Base-by-base conservation (phyloP, 2,329 filamentous ascomycete species). In the Aureobasidium sp. region DNA sequence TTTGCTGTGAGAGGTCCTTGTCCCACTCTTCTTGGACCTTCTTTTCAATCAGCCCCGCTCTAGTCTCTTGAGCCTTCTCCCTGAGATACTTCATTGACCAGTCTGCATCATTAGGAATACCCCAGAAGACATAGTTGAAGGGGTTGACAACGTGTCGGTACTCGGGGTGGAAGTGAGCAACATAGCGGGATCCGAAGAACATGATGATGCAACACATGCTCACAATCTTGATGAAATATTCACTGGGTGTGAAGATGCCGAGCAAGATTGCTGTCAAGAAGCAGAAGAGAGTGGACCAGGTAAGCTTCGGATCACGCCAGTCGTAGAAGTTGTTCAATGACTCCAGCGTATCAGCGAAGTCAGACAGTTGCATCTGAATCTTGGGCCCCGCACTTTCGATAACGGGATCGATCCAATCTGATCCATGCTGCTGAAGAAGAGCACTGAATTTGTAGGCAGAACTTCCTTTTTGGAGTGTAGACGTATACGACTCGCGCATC, bases 341-440 rank as follows among this genome's bases (percentile, higher is more conserved):
- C 60, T 76, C 74, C 25, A 76, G 64, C 54, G 75, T 67, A 51
- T 72, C 68, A 32, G 72, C 73, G 32, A 76, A 53, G 63, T 76
- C 74, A 30, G 69, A 66, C 7, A 76, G 59, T 59, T 76, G 72
- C 27, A 74, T 62, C 59, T 76, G 73, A n/a, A 72, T 63, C n/a
- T 67, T 68, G 3, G 74, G 74, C 7, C 73, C 73, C 2, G 73
- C 50, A 10, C 72, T 67, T 13, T 76, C 69, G 13, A 75, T 63
- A 9, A 75, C 49, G 4, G 73, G 73, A 50, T 74, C 72, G 14
- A 76, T 63, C 74, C 74, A 76, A 32, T 74, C 66, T 32, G 66
- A 60, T 14, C 74, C 74, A 62, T 76, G 72, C 48, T 68, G 66
- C 59, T 72, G 68, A 41, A 76, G 69, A 14, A 76, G 59, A 60